Base-by-base conservation (phyloP, 805 yeast species). In the Kuraishia capsulata region DNA sequence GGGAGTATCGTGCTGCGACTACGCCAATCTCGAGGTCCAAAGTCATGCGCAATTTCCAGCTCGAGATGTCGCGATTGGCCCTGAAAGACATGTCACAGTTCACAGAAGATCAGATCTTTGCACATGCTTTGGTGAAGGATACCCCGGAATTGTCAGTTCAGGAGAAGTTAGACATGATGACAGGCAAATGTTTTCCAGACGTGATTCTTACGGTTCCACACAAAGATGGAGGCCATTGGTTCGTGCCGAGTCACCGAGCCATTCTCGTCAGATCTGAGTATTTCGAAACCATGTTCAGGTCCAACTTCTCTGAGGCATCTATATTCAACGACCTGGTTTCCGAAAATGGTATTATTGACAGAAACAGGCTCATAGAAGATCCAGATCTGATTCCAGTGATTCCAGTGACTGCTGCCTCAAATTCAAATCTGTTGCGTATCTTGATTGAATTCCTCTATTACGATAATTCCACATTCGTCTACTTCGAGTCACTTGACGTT, bases 181-280 rank as follows among this genome's bases (percentile, higher is more conserved):
- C 17, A 23, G 4, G 36, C n/a, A n/a, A 35, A 2, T 49, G 55
- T 6, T 56, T 43, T 32, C 74, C 83, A 0, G 86, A 80, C 54
- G 48, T 72, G 0, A 59, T 74, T 1, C 35, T 78, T 1, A 48
- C 65, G 1, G 64, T 66, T 5, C 44, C 45, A 4, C 35, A 47
- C 8, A 49, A 61, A 19, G 38, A 45, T 23, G 32, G 30, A 5
- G 35, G 28, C 3, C 31, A 52, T 35, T 3, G 49, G 54, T 0
- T 66, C 64, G 41, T 82, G 75, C 49, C 89, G 90, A 1, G 76
- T 68, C 84, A 84, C 53, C 63, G 78, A 31, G 67, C 83, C 1
- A 69, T 83, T 36, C 51, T 84, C 19, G 55, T 68, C 4, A 58
- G 88, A 30, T 71, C 83, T 3, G 81, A 73, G 33, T 83, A 79